phyloP scores from a whole-genome alignment of 495 filamentous ascomycete species.

The Thermochaetoides thermophila region DNA sequence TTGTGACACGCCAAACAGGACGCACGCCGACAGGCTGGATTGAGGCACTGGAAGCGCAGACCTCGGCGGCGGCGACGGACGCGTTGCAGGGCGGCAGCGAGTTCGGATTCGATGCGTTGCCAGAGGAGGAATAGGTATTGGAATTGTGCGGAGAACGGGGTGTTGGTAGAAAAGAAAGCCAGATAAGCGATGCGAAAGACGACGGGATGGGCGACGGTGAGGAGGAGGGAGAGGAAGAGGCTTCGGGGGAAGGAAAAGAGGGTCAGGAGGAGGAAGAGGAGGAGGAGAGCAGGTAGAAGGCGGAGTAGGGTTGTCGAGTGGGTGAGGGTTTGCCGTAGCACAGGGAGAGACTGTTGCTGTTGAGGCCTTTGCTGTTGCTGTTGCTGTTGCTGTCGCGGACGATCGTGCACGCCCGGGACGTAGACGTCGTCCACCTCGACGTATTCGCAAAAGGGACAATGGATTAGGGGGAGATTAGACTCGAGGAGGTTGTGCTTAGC shows the following conservation, averaged over 20 bases:
- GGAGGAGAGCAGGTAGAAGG: not conserved
- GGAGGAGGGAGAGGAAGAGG: not conserved
- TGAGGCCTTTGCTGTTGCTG: too few relatives aligned
- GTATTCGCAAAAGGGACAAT: slow-evolving; percentile 84
- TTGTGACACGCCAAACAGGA: slow-evolving; percentile 67
- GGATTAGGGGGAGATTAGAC: slow-evolving; percentile 57
- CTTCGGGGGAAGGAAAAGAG: too few relatives aligned
- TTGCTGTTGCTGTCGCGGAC: slow-evolving; percentile 34
- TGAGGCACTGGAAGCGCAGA: slow-evolving; percentile 59
- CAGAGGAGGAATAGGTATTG: slow-evolving; percentile 25
- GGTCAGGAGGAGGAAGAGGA: not conserved
- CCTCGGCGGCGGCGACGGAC: slow-evolving; percentile 47
- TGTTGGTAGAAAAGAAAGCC: too few relatives aligned
- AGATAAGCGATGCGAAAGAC: not conserved
- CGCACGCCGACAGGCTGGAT: slow-evolving; percentile 43
- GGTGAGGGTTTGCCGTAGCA: too few relatives aligned
- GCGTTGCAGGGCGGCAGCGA: slow-evolving; percentile 42
- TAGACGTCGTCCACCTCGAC: slow-evolving; percentile 75
- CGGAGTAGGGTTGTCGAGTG: too few relatives aligned
- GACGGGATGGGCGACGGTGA: too few relatives aligned
- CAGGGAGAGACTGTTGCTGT: slow-evolving; percentile 26
- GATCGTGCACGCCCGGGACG: slow-evolving; percentile 37
- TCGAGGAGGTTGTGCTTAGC: slow-evolving; percentile 57
- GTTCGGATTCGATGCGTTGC: slow-evolving; percentile 24
- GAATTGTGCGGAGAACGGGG: too few relatives aligned